Conservation (phyloP, 345 rosid species). For the Murraya koenigii region DNA sequence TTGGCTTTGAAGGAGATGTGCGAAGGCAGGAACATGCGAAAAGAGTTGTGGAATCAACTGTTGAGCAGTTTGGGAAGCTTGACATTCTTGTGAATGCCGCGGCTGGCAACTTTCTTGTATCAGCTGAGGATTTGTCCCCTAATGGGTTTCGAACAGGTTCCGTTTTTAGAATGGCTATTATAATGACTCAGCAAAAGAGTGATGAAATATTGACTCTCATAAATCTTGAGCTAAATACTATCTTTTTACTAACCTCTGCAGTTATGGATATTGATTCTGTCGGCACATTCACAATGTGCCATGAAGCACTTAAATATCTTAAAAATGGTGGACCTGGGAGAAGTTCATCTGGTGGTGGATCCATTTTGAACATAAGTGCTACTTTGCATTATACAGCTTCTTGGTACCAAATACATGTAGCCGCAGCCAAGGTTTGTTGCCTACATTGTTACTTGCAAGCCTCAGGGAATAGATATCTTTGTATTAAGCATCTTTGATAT, state of each 20-base stretch:
- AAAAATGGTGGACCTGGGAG: constrained; percentile 69
- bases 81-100: constrained; percentile 80
- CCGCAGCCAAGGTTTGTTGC: constrained; percentile 73
- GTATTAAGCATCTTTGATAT: not conserved
- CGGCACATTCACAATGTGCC: constrained; percentile 80
- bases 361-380: constrained; percentile 74
- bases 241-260: constrained; percentile 25
- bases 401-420: constrained; percentile 83
- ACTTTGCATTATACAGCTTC: constrained; percentile 74
- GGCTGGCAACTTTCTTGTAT: constrained; percentile 74
- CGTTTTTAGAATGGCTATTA: not conserved
- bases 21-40: constrained; percentile 71
- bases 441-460: not conserved
- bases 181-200: not conserved
- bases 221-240: constrained; percentile 1
- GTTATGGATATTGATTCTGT: constrained; percentile 80
- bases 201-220: not conserved
- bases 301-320: constrained; percentile 62
- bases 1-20: constrained; percentile 83
- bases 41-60: constrained; percentile 71
- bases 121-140: constrained; percentile 81
- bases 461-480: not conserved
- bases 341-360: constrained; percentile 43
- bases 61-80: constrained; percentile 53
- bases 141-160: constrained; percentile 83